Percentiles rank a stretch among this genome's conserved stretches.
Evolutionary conservation across 2,329 filamentous ascomycete species (phyloP).

Genomic region (Stagonosporopsis chrysanthemi): DNA sequence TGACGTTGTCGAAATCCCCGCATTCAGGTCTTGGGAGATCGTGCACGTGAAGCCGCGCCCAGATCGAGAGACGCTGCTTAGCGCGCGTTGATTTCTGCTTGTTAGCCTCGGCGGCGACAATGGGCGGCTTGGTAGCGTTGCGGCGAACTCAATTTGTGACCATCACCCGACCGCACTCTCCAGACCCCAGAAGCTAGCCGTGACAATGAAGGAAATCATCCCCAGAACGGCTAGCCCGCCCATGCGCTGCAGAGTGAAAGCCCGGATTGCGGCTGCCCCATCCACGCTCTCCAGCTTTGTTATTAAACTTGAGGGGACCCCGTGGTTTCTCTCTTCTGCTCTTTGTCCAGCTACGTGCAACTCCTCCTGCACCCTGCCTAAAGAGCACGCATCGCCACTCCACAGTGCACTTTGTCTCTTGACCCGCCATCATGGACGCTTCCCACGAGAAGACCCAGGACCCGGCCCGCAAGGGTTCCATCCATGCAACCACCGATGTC

Average conservation of each 20-base stretch:
- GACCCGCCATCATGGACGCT: conserved; percentile 9
- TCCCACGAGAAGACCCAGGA: conserved; percentile 8
- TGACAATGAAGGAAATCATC: neutral
- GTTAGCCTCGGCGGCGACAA: neutral
- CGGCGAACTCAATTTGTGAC: conserved; percentile 1
- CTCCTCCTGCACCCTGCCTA: conserved; percentile 1
- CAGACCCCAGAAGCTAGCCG: conserved; percentile 3
- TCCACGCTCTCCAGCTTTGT: conserved; percentile 14
- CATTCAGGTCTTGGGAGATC: neutral
- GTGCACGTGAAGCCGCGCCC: neutral
- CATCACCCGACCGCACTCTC: conserved; percentile 2
- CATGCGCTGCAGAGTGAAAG: neutral
- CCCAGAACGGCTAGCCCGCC: neutral
- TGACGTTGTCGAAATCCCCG: neutral
- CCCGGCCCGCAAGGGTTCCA: neutral
- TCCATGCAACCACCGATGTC: conserved; percentile 51
- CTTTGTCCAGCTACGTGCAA: conserved; percentile 10
- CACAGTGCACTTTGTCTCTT: neutral
- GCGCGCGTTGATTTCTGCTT: neutral
- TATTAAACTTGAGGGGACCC: conserved; percentile 11
- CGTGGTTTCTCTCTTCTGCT: neutral
- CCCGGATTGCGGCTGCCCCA: conserved; percentile 4
- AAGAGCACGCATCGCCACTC: conserved; percentile 1
- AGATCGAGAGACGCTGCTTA: neutral
- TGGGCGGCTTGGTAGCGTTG: conserved; percentile 2